phyloP scores from a whole-genome alignment of 371 early-diverging fungal genomes.

The Lichtheimia ornata region DNA sequence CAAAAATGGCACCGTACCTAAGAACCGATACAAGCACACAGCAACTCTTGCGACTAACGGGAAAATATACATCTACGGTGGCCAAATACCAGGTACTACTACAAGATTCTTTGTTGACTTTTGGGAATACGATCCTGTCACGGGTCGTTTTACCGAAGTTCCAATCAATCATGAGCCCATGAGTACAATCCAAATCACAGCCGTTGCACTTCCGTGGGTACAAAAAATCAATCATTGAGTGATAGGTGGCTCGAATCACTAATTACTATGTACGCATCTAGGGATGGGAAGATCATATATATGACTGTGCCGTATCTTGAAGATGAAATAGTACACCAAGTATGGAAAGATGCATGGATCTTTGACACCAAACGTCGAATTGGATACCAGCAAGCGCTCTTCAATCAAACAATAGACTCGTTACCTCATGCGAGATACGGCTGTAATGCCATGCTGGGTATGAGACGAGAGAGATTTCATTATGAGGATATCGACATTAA shows the following conservation, averaged over 20 bases:
- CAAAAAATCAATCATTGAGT: no score
- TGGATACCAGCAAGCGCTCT: neutral
- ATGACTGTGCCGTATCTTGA: neutral
- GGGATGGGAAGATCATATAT: neutral
- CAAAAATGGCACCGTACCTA: no score
- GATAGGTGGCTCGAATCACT: no score
- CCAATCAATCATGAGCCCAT: no score
- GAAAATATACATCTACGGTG: conserved; percentile 1
- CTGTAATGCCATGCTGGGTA: neutral
- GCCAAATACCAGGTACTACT: neutral
- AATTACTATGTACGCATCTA: neutral
- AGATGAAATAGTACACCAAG: neutral
- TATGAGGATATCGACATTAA: no score
- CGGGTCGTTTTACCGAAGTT: neutral
- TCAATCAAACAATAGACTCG: no score
- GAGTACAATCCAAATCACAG: neutral
- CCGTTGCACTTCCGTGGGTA: neutral
- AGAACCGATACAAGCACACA: neutral
- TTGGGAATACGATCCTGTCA: conserved; percentile 1
- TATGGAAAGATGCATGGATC: neutral
- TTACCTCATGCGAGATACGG: neutral
- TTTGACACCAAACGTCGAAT: neutral
- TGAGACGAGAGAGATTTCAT: neutral
- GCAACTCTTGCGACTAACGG: conserved; percentile 2
- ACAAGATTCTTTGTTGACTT: neutral